Base-by-base conservation (phyloP, 2,329 filamentous ascomycete species). In the Dactylellina leptospora region DNA sequence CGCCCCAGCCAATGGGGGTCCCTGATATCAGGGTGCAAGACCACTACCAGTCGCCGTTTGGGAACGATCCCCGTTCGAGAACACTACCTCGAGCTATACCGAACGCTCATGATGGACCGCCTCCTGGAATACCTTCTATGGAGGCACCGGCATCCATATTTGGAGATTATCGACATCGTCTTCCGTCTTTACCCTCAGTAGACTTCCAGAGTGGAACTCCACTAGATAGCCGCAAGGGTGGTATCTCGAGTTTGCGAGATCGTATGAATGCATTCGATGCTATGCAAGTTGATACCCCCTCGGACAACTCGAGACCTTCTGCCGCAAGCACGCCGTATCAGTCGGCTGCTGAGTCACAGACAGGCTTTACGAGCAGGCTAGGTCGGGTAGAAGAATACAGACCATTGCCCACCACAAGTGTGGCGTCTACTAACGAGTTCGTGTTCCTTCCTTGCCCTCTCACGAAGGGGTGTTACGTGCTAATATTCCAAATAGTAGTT, bases 21-120 rank as follows among this genome's bases (percentile, higher is more conserved):
- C 68, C 68, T 50, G 68, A 72, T 54, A 72, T 72, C 53, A 59
- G 59, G 53, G 68, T 72, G 11, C 68, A 72, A 53, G 68, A 72
- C 36, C 68, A 63, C 22, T 72, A 60, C 33, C 59, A 53, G 25
- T 58, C 51, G 13, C 56, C 56, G 2, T 71, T 71, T 58, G 51
- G 58, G 2, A 54, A 13, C 27, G 59, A 72, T 22, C 2, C 28
- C 23, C 66, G 59, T 5, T 58, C 59, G 20, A 53, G 68, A 16
- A 72, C 68, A 6, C 25, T 72, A 10, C 68, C 68, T 9, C 38
- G 68, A 44, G 68, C 68, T n/a, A 72, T 72, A 38, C 68, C 68
- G 44, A 72, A 72, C 40, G 53, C 68, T 30, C 60, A 72, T 28
- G 68, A 72, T 72, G 53, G 27, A 9, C 20, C 45, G 11, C 59